phyloP scores from a whole-genome alignment of 371 early-diverging fungal species.

The Rhizopus arrhizus region DNA sequence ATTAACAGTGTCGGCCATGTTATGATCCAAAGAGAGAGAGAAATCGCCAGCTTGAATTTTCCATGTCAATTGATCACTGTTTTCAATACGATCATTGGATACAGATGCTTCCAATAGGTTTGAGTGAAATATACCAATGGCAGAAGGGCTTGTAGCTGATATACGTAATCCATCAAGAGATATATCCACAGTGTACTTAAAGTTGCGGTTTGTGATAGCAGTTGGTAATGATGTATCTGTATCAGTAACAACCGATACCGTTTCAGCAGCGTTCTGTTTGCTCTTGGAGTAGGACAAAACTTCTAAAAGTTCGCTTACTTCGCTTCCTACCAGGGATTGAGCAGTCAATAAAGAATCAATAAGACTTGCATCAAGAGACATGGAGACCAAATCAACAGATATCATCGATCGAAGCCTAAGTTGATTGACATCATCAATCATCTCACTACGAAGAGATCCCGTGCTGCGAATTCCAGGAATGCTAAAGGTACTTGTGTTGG shows the following conservation, averaged over 20 bases:
- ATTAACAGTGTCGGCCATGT: constrained; percentile 30
- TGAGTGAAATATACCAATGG: constrained; percentile 67
- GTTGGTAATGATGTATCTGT: not conserved
- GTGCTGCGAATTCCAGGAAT: constrained; percentile 64
- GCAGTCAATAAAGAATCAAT: constrained; percentile 79
- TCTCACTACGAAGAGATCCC: constrained; percentile 45
- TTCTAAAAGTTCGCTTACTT: constrained; percentile 78
- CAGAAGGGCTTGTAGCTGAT: constrained; percentile 69
- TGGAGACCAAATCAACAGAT: constrained; percentile 67
- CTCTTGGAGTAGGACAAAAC: constrained; percentile 62
- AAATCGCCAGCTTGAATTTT: constrained; percentile 57
- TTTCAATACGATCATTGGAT: constrained; percentile 37
- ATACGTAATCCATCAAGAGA: constrained; percentile 66
- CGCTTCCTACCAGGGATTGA: constrained; percentile 76
- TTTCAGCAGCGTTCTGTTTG: constrained; percentile 6
- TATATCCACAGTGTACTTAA: constrained; percentile 63
- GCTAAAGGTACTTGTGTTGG: constrained; percentile 53
- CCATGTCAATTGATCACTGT: constrained; percentile 47
- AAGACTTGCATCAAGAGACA: constrained; percentile 69
- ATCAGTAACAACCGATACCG: not conserved
- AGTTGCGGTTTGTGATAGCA: constrained; percentile 3
- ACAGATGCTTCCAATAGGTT: constrained; percentile 65
- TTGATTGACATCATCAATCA: constrained; percentile 12
- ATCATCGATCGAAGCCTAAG: constrained; percentile 54
- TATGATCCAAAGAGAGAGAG: constrained; percentile 65